A percentile compares a stretch with the other conserved stretches of the same genome.
These are phyloP conservation scores for Moricandia arvensis DNA, from an alignment of 345 rosid genomes.

Conservation along the genomic window DNA sequence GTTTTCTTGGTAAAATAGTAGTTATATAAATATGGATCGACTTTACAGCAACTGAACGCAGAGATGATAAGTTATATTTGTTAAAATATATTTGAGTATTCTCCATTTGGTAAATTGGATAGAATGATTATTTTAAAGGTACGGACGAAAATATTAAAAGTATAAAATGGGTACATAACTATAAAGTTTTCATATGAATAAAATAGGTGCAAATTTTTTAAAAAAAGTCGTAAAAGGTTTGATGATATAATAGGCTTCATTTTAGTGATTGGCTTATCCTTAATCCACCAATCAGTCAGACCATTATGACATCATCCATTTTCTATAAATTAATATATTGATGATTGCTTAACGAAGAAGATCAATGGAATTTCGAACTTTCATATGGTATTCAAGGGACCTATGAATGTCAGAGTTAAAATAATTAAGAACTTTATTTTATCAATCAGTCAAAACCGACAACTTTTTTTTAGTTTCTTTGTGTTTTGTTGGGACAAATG, in stretches of 20 bases:
- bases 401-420: not conserved
- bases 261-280: slow-evolving; percentile 41
- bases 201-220: slow-evolving; percentile 10
- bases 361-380: not conserved
- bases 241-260: slow-evolving; percentile 8
- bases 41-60: not conserved
- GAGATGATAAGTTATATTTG: not conserved
- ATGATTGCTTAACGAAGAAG: slow-evolving; percentile 25
- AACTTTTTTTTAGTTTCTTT: not conserved
- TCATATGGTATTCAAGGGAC: not conserved
- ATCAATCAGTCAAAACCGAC: not conserved
- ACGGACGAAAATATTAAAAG: not conserved
- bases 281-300: slow-evolving; percentile 31
- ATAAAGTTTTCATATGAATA: not conserved
- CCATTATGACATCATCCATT: slow-evolving; percentile 32
- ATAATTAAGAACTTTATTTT: not conserved
- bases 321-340: slow-evolving; percentile 2
- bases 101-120: not conserved
- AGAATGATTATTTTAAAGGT: not conserved
- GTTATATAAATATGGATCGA: not conserved
- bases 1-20: not conserved
- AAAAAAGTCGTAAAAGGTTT: slow-evolving; percentile 24
- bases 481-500: not conserved
- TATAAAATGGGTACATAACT: not conserved
- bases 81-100: not conserved